Conservation (phyloP, 768 basidiomycete species). For the Amanita subjunquillea region DNA sequence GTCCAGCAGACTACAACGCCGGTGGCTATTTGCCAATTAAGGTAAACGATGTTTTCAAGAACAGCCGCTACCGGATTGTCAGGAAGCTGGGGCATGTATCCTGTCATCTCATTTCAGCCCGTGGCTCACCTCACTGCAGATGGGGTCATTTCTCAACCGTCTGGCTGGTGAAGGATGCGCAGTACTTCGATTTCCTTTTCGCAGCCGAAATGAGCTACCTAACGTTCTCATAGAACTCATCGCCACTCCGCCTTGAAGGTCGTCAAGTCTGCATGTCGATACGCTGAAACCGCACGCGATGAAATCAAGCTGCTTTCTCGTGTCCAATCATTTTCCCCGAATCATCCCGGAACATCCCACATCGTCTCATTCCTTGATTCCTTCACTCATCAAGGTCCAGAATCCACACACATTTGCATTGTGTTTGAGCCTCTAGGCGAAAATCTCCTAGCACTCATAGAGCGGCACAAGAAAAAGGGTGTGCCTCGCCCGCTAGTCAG, state of each 20-base stretch:
- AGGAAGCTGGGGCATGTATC: slow-evolving; percentile 75
- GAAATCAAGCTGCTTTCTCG: slow-evolving; percentile 88
- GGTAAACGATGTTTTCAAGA: slow-evolving; percentile 76
- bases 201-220: slow-evolving; percentile 7
- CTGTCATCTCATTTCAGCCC: slow-evolving; percentile 1
- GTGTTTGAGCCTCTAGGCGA: slow-evolving; percentile 85
- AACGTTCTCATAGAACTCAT: slow-evolving; percentile 34
- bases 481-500: slow-evolving; percentile 78
- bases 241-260: slow-evolving; percentile 89
- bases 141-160: slow-evolving; percentile 97
- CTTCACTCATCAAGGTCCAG: slow-evolving; percentile 67
- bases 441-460: slow-evolving; percentile 63
- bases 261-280: slow-evolving; percentile 89
- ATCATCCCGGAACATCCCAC: slow-evolving; percentile 69
- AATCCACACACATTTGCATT: slow-evolving; percentile 77
- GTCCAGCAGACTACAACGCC: slow-evolving; percentile 72
- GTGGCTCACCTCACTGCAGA: slow-evolving; percentile 24
- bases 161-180: slow-evolving; percentile 75
- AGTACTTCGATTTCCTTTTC: slow-evolving; percentile 35
- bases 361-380: slow-evolving; percentile 89
- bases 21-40: slow-evolving; percentile 77
- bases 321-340: slow-evolving; percentile 59
- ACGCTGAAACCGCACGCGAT: slow-evolving; percentile 93
- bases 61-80: slow-evolving; percentile 75
- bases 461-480: slow-evolving; percentile 74